phyloP scores from a whole-genome alignment of 306 rosid genomes.

The Gynostemma pentaphyllum region DNA sequence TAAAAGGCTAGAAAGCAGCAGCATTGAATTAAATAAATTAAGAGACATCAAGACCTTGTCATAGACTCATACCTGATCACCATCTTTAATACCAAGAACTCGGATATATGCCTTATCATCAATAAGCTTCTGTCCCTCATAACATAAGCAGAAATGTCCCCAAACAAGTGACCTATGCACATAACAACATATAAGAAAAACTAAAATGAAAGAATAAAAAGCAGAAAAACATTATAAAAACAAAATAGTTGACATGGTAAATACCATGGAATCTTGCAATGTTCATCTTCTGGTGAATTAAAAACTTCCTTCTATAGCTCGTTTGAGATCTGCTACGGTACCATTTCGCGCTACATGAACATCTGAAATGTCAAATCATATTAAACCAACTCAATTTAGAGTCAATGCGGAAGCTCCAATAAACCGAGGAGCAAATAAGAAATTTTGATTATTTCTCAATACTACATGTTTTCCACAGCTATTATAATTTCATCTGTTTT shows the following conservation, averaged over 20 bases:
- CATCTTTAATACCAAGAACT: slow-evolving; percentile 34
- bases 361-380: slow-evolving; percentile 13
- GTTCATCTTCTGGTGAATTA: slow-evolving; percentile 15
- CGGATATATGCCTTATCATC: slow-evolving; percentile 25
- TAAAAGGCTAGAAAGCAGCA: neutral
- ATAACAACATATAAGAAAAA: neutral
- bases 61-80: slow-evolving; percentile 33
- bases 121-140: slow-evolving; percentile 28
- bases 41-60: neutral
- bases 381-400: neutral
- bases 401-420: neutral
- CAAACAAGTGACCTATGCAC: slow-evolving; percentile 33
- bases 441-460: neutral
- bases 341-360: slow-evolving; percentile 22
- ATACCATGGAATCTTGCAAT: slow-evolving; percentile 30
- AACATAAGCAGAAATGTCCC: slow-evolving; percentile 46
- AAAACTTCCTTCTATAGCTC: slow-evolving; percentile 31
- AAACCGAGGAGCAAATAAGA: neutral
- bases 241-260: neutral
- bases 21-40: neutral
- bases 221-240: neutral
- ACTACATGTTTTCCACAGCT: neutral
- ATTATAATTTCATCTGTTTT: too few species aligned
- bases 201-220: neutral
- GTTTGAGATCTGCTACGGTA: slow-evolving; percentile 33